These are phyloP conservation scores for Blastobotrys illinoisensis DNA, from an alignment of 1,139 yeast species.

Conservation along the genomic window DNA sequence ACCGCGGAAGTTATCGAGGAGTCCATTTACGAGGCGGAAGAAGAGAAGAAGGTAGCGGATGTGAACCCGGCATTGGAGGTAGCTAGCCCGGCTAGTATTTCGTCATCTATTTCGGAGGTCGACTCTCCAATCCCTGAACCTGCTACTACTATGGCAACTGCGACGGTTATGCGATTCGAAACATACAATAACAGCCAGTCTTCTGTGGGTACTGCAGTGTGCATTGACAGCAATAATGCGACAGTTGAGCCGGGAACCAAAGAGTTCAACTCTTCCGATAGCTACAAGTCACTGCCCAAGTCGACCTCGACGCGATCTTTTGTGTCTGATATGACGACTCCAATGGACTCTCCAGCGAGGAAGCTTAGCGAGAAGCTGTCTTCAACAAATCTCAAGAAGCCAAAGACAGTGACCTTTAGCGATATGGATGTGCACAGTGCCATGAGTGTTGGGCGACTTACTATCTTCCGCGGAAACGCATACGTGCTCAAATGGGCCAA, in stretches of 20 bases:
- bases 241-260: slow-evolving; percentile 13
- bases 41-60: not conserved
- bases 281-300: slow-evolving; percentile 4
- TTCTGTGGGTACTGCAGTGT: slow-evolving; percentile 15
- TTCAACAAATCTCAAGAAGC: not conserved
- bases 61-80: not conserved
- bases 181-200: not conserved
- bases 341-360: not conserved
- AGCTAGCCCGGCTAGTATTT: not conserved
- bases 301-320: not conserved
- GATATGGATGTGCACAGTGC: not conserved
- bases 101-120: not conserved
- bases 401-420: not conserved
- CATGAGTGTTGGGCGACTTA: not conserved
- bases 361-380: not conserved
- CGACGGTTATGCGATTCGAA: not conserved
- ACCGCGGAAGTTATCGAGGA: not conserved
- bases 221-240: slow-evolving; percentile 15
- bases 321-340: not conserved
- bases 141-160: not conserved
- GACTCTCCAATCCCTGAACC: not conserved
- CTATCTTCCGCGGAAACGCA: slow-evolving; percentile 18
- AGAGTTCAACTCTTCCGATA: slow-evolving; percentile 3
- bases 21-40: not conserved
- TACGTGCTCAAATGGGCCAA: slow-evolving; percentile 20